phyloP scores from a whole-genome alignment of 805 yeast genomes.

The Lachancea kluyveri region DNA sequence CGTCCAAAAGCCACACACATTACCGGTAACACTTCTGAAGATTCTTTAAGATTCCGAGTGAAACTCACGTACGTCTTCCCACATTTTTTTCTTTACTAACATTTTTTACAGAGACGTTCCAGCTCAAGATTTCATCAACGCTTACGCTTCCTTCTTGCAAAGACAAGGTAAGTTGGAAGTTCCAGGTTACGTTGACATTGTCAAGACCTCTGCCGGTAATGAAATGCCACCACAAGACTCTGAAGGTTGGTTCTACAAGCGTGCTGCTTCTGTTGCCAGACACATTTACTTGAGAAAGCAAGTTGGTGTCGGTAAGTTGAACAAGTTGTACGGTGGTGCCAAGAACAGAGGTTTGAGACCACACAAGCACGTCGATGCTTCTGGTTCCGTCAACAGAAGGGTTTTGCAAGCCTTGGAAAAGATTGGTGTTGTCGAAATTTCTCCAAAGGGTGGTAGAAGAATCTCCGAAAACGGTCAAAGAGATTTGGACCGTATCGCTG shows the following conservation, averaged over 20 bases:
- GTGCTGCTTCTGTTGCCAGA: slow-evolving; percentile 99
- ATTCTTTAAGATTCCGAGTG: too few relatives aligned
- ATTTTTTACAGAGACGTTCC: slow-evolving; percentile 89
- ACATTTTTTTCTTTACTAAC: slow-evolving; percentile 21
- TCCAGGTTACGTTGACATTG: slow-evolving; percentile 99
- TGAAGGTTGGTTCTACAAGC: slow-evolving; percentile 99
- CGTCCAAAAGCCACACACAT: too few relatives aligned
- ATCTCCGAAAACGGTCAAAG: slow-evolving; percentile 99
- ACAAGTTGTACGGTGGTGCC: slow-evolving; percentile 99
- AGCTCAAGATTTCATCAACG: slow-evolving; percentile 99
- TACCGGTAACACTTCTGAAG: too few relatives aligned
- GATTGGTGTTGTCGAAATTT: slow-evolving; percentile 93
- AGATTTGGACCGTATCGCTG: slow-evolving; percentile 99
- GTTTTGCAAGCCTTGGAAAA: slow-evolving; percentile 97
- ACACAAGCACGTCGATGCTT: slow-evolving; percentile 97
- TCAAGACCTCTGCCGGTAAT: slow-evolving; percentile 98
- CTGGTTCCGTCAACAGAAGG: slow-evolving; percentile 98
- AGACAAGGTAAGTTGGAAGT: slow-evolving; percentile 99
- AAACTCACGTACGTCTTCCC: too few relatives aligned
- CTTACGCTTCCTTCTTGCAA: slow-evolving; percentile 99
- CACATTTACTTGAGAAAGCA: slow-evolving; percentile 99
- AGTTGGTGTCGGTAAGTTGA: slow-evolving; percentile 98
- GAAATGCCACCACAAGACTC: slow-evolving; percentile 99
- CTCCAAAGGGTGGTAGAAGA: slow-evolving; percentile 99
- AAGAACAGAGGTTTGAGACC: slow-evolving; percentile 99